Evolutionary conservation across 1,139 yeast species (phyloP).

Genomic region (Kodamaea sp.): DNA sequence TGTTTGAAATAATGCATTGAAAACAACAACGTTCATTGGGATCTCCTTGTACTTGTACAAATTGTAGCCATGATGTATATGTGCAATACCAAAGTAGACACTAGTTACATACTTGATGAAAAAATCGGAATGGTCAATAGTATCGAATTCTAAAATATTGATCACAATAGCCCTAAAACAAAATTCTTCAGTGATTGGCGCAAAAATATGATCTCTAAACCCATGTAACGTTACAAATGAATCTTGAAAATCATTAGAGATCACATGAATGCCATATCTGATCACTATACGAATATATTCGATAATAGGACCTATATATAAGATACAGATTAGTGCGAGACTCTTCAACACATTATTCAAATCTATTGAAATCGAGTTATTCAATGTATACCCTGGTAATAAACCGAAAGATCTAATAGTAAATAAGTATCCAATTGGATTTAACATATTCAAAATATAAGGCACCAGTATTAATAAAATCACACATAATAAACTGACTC

Average conservation of each 20-base stretch:
- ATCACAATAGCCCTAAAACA: constrained; percentile 67
- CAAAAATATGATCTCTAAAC: constrained; percentile 64
- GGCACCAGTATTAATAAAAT: constrained; percentile 29
- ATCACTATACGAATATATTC: constrained; percentile 27
- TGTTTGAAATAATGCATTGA: constrained; percentile 55
- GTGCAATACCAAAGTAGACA: constrained; percentile 83
- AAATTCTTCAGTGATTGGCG: constrained; percentile 86
- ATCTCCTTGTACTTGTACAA: constrained; percentile 29
- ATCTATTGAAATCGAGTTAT: constrained; percentile 20
- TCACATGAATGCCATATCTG: constrained; percentile 2
- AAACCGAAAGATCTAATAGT: constrained; percentile 23
- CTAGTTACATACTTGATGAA: constrained; percentile 43
- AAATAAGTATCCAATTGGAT: constrained; percentile 7
- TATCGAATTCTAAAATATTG: constrained; percentile 11
- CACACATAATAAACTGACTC: constrained; percentile 34
- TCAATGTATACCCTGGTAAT: constrained; percentile 25
- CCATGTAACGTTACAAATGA: constrained; percentile 44
- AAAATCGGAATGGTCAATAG: not conserved
- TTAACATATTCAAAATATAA: constrained; percentile 4
- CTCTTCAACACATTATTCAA: constrained; percentile 21
- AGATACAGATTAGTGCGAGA: constrained; percentile 31
- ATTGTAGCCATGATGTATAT: constrained; percentile 77
- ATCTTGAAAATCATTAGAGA: constrained; percentile 15
- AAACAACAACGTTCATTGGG: constrained; percentile 29
- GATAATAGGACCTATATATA: constrained; percentile 60